Conservation (phyloP, 352 stramenopile genomes). For the Globisporangium paddicum region DNA sequence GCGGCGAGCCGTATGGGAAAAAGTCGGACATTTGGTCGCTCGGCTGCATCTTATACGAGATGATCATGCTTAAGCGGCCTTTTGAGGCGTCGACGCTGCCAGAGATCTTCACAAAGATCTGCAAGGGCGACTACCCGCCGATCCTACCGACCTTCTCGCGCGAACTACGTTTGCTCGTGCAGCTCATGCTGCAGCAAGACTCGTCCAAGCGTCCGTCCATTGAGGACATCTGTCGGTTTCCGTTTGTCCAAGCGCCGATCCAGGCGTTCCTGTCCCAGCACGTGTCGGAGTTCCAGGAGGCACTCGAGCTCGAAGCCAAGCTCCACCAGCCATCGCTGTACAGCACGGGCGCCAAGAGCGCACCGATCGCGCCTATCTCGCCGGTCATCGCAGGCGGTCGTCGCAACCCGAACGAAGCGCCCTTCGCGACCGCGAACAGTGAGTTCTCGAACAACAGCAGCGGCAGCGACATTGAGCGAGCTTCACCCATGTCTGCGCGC, state of each 20-base stretch:
- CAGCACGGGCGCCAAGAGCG: slow-evolving; percentile 26
- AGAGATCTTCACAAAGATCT: slow-evolving; percentile 89
- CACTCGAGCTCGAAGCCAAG: slow-evolving; percentile 82
- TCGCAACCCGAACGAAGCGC: slow-evolving; percentile 40
- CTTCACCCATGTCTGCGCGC: slow-evolving; percentile 34
- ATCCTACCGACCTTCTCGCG: slow-evolving; percentile 75
- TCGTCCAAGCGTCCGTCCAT: slow-evolving; percentile 82
- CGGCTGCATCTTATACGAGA: slow-evolving; percentile 87
- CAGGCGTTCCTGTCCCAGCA: slow-evolving; percentile 84
- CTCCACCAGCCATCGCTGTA: slow-evolving; percentile 79
- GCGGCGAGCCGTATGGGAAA: slow-evolving; percentile 83
- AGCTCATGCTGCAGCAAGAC: slow-evolving; percentile 87
- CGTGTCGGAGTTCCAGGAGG: slow-evolving; percentile 82
- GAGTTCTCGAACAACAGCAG: slow-evolving; percentile 16
- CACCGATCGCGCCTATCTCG: slow-evolving; percentile 32
- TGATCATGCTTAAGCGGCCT: slow-evolving; percentile 83
- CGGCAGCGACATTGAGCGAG: slow-evolving; percentile 28
- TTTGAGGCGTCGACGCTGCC: slow-evolving; percentile 80
- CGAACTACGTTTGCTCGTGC: slow-evolving; percentile 76
- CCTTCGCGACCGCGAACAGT: neutral
- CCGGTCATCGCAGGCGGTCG: slow-evolving; percentile 20
- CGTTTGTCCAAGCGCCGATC: slow-evolving; percentile 80
- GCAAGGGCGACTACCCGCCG: slow-evolving; percentile 79
- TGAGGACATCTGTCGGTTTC: slow-evolving; percentile 87
- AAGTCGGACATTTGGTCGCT: slow-evolving; percentile 90